These are phyloP conservation scores for Apiospora sp. DNA, from an alignment of 2,329 filamentous ascomycete species.

Conservation along the genomic window DNA sequence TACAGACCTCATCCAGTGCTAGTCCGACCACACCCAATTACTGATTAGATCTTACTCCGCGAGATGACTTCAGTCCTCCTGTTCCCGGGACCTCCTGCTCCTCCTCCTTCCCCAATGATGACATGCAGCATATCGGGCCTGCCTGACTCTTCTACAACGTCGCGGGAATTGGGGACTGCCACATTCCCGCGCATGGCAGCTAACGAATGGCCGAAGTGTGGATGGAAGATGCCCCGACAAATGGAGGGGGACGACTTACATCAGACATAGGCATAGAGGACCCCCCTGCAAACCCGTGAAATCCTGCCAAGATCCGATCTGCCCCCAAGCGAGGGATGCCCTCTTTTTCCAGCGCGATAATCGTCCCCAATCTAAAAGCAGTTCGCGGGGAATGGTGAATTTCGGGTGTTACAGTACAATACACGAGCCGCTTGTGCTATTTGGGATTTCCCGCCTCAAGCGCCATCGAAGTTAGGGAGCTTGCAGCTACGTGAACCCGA, in stretches of 20 bases:
- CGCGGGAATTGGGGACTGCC: background rate
- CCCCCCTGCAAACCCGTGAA: background rate
- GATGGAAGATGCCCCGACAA: background rate
- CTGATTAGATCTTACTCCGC: slow-evolving; percentile 11
- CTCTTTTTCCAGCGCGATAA: background rate
- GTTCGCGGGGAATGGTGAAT: background rate
- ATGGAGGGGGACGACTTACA: background rate
- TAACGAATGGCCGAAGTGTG: background rate
- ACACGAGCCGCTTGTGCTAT: background rate
- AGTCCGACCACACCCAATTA: slow-evolving; percentile 11
- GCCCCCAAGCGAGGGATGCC: background rate
- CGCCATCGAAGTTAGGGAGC: slow-evolving; percentile 10
- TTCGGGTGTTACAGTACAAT: background rate
- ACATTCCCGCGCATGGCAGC: slow-evolving; percentile 5
- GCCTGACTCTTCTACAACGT: background rate
- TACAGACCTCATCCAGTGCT: background rate
- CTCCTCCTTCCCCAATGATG: background rate
- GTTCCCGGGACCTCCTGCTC: background rate
- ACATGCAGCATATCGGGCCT: slow-evolving; percentile 3
- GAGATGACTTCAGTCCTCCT: background rate
- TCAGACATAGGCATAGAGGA: background rate
- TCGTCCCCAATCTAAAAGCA: background rate
- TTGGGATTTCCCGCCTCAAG: slow-evolving; percentile 14
- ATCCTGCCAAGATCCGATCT: background rate
- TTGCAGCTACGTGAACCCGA: slow-evolving; percentile 7